phyloP scores from a whole-genome alignment of 2,329 filamentous ascomycete genomes.

The Colletotrichum sp. region DNA sequence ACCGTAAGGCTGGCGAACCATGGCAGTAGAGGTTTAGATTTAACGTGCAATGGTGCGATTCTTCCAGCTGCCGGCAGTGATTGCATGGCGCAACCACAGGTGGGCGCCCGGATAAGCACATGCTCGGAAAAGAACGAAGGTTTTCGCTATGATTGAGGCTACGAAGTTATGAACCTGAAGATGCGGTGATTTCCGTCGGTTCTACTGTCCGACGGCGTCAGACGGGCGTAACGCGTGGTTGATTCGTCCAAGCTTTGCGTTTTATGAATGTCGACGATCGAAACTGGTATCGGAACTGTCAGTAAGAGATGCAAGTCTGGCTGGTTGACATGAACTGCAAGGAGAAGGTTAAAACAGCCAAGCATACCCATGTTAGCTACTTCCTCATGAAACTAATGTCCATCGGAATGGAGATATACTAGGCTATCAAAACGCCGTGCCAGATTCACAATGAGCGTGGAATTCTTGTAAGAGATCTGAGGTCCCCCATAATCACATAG shows the following conservation, averaged over 20 bases:
- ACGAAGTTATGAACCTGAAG: background rate
- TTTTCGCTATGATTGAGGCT: background rate
- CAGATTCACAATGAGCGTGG: background rate
- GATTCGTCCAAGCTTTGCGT: background rate
- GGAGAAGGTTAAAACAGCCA: background rate
- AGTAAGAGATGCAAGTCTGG: background rate
- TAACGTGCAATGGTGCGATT: too few relatives aligned
- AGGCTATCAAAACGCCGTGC: accelerated
- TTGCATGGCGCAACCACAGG: too few relatives aligned
- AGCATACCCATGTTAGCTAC: background rate
- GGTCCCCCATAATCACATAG: background rate
- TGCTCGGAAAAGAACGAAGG: background rate
- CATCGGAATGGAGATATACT: background rate
- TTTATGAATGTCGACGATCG: accelerated
- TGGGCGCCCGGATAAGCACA: background rate
- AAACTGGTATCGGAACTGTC: background rate
- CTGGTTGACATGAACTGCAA: background rate
- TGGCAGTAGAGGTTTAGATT: background rate
- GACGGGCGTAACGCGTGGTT: background rate
- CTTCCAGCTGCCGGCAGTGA: background rate
- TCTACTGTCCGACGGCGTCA: background rate
- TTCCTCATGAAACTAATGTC: background rate
- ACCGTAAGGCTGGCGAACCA: background rate
- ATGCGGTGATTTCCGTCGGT: background rate
- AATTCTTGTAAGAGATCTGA: background rate